Base-by-base conservation (phyloP, 495 filamentous ascomycete genomes). In the Pseudoneurospora amorphoporcata region DNA sequence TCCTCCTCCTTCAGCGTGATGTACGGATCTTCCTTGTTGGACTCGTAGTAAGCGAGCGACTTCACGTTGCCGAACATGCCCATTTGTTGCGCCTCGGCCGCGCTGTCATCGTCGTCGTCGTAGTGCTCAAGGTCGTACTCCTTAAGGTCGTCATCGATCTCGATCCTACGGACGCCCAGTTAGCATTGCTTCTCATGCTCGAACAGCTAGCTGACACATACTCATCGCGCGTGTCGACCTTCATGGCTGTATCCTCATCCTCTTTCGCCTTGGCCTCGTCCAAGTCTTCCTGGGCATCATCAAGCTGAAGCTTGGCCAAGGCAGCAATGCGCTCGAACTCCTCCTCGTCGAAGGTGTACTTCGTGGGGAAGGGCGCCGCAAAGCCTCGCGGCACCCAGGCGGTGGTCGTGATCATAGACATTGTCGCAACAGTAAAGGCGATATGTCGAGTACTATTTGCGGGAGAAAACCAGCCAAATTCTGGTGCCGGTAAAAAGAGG, bases 51-150 rank as follows among this genome's bases (percentile, higher is more conserved):
- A 8, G 94, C 94, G 19, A 99, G 84, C 38, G 92, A 93, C 80
- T 94, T 94, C 76, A 97, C 90, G 75, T 97, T 97, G 72, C 94
- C 95, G 80, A 99, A 97, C 90, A 97, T 96, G 75, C 90, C 91
- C 87, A 94, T 90, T 68, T 89, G 86, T 79, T 91, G 85, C 37
- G 85, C 88, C 53, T 86, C 89, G 68, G 78, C 84, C 42, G 89
- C 83, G 19, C 90, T 88, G 40, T 88, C 87, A 10, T 90, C 87
- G 70, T 95, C 91, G 76, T 91, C 91, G 73, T 96, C 93, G 78
- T 98, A 99, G 79, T 97, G 90, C 72, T 98, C 96, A 65, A 99
- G 84, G 78, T 99, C 89, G 79, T 97, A 98, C 81, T 98, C 94
- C 79, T 93, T 94, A 10, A 99, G 86, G 79, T 97, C 93, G 76